Base-by-base conservation (phyloP, 768 basidiomycete species). In the Megacollybia marginata region DNA sequence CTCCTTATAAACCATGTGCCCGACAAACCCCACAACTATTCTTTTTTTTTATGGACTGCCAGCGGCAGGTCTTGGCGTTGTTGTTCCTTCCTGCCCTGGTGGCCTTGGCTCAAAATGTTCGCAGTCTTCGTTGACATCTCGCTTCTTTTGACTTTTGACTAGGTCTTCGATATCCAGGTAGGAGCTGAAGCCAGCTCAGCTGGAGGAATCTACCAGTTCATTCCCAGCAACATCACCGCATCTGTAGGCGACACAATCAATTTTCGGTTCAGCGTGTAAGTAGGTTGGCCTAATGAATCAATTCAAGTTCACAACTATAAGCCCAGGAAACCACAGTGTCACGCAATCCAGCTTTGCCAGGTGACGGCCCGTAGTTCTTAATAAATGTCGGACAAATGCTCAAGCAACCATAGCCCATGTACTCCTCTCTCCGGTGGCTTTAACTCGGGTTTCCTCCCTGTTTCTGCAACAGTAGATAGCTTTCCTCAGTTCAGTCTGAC, bases 381-480 rank as follows among this genome's bases (percentile, higher is more conserved):
- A 40, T 40, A 18, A 18, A 13, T 40, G 38, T 13, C 18, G 8
- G 18, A 18, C 18, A 15, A n/a, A 13, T 8, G 18, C 18, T 18
- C 18, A 40, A 40, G 13, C 15, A 13, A 18, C 15, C 18, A 18
- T 15, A 40, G 44, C 19, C 54, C 10, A 56, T 60, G 44, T 78
- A 78, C 1, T 81, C 78, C 54, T 58, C 67, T 49, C 74, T 72
- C 9, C 69, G 68, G 68, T n/a, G 79, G 79, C 12, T 79, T 79
- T 48, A 75, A 78, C 64, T 80, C 80, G n/a, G 79, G 78, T 28
- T 77, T 65, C 65, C 64, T 80, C 42, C 62, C 55, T 44, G 61
- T 78, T 35, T 67, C 72, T 31, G 16, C 44, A 11, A 51, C 48
- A 38, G 56, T 60, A 12, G n/a, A n/a, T n/a, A n/a, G n/a, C n/a